Base-by-base conservation (phyloP, 352 stramenopile genomes). In the Nothophytophthora sp. region DNA sequence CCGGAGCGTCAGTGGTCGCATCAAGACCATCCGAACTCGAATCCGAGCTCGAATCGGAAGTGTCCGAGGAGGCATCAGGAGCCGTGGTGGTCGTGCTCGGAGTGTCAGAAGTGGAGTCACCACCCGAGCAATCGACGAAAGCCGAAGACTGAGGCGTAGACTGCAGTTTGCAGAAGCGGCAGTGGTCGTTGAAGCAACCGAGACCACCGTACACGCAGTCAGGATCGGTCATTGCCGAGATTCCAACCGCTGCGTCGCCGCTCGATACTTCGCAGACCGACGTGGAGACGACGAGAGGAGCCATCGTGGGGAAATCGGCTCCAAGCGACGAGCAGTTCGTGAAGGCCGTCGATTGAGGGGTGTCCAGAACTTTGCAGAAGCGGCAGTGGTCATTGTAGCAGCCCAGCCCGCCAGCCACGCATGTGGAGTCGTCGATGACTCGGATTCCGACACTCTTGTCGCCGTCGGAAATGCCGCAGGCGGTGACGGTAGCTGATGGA, bases 171-270 rank as follows among this genome's bases (percentile, higher is more conserved):
- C 70, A 84, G 40, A 73, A 77, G 5, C 64, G 67, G 28, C 71
- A 81, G 43, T 64, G 50, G 28, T 73, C 55, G 33, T 51, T 73
- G 36, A 67, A 78, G 51, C 71, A 78, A 18, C 67, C 67, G 6
- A 78, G 28, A 16, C 71, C 71, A 10, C 67, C 67, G 34, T 59
- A 64, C 22, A 60, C 29, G n/a, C 71, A 81, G 1, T 20, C 49
- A 4, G 6, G 5, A 24, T 76, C 70, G 8, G 36, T 46, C 6
- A 76, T 48, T 23, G 58, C 59, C 22, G 50, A 57, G 36, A 81
- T 68, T 11, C 71, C 67, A 2, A 72, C 64, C 0, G 62, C 56
- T 10, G 30, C 54, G 34, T 67, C 60, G 2, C 60, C 52, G n/a
- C 44, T 51, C 4, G 60, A 68, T 16, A 67, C 47, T 12, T 50